A percentile compares a stretch with the other conserved stretches of the same genome.
phyloP scores from a whole-genome alignment of 495 filamentous ascomycete genomes.

The Podospora appendiculata region DNA sequence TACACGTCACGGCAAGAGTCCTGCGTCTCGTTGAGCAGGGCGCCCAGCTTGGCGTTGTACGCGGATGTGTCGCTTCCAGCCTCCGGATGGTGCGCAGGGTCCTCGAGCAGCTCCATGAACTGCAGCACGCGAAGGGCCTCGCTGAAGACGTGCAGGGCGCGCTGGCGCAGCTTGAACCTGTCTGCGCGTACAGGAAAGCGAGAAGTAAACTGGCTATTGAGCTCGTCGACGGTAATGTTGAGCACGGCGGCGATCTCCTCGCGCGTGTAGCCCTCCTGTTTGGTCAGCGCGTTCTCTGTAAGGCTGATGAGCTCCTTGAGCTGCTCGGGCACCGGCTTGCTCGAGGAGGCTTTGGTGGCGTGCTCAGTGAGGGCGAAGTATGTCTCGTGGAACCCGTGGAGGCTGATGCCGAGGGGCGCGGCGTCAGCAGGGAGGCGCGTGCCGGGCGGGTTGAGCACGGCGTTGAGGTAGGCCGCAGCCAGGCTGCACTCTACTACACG shows the following conservation, averaged over 20 bases:
- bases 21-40: conserved; percentile 83
- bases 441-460: conserved; percentile 46
- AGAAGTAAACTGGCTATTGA: conserved; percentile 67
- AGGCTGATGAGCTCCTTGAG: conserved; percentile 61
- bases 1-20: conserved; percentile 75
- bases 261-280: conserved; percentile 78
- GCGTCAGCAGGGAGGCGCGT: conserved; percentile 65
- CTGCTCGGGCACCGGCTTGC: conserved; percentile 36
- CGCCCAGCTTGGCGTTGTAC: conserved; percentile 66
- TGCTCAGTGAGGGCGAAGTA: conserved; percentile 61
- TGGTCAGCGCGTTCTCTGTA: conserved; percentile 53
- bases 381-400: conserved; percentile 77
- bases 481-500: conserved; percentile 92
- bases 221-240: conserved; percentile 56
- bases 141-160: conserved; percentile 81
- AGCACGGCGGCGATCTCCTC: conserved; percentile 76
- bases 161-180: conserved; percentile 77
- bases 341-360: conserved; percentile 5
- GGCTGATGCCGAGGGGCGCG: conserved; percentile 73
- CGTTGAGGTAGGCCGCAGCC: conserved; percentile 61
- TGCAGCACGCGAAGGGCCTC: conserved; percentile 81
- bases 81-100: conserved; percentile 21
- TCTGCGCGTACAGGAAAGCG: conserved; percentile 84
- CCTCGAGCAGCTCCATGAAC: conserved; percentile 65
- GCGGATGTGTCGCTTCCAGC: conserved; percentile 41